Base-by-base conservation (phyloP, 257 asterid genomes). In the Solanum boliviense region DNA sequence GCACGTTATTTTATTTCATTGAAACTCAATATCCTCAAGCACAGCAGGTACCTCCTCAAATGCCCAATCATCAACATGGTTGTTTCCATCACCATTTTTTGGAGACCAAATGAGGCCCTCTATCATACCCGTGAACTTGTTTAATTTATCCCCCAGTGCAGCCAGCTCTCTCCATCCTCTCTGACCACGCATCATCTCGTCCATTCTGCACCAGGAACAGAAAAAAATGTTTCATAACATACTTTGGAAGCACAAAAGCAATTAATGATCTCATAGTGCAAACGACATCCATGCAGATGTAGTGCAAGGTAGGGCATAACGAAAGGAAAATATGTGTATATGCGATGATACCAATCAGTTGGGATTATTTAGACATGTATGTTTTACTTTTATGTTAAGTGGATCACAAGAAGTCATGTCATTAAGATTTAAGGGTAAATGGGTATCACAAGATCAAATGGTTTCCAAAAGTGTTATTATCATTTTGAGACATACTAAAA, bases 131-230 rank as follows among this genome's bases (percentile, higher is more conserved):
- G 93, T 89, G 86, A 97, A 94, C 93, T 95, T 95, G 93, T 95
- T 94, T 58, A 95, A 88, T 91, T 93, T 97, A 91, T 97, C 98
- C 81, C 99, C 99, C 62, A 97, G 93, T 85, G 94, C 91, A 88
- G 99, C 98, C 91, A 97, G 89, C 88, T 97, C 99, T 92, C 99
- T 93, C 99, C 99, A 97, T 78, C 99, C 99, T 88, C 98, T 94
- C 90, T 97, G 99, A n/a, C 99, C 99, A 56, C 94, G 93, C 99
- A 97, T 97, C 99, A 97, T 97, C 92, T 97, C 99, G 92, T 97
- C 99, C 98, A 97, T 97, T 94, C 99, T 97, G 94, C 94, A 92
- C 48, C 88, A 84, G 32, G 44, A 88, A 86, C 15, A 56, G 71
- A 85, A 52, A 86, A 86, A 83, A 15, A 67, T 15, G 27, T 20